phyloP scores from a whole-genome alignment of 2,329 filamentous ascomycete genomes.

The Phyllosticta citriasiana region DNA sequence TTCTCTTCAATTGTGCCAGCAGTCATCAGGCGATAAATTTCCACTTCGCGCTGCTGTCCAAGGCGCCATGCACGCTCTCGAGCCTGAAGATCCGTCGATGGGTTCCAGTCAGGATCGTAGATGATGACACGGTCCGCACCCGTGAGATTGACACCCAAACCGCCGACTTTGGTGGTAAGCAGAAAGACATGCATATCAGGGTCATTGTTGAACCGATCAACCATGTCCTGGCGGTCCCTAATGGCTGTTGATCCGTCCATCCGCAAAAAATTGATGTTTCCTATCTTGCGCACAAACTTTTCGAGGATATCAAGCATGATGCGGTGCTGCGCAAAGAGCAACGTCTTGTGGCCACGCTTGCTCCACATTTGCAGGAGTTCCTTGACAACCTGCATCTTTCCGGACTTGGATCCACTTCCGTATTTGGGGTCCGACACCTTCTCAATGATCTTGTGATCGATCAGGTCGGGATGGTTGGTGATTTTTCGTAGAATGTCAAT shows the following conservation, averaged over 20 bases:
- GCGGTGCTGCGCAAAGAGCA: constrained; percentile 85
- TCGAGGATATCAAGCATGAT: constrained; percentile 96
- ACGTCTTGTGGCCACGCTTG: constrained; percentile 81
- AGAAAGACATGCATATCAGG: constrained; percentile 77
- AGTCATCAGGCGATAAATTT: constrained; percentile 96
- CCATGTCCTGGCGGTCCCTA: constrained; percentile 76
- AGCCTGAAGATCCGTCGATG: constrained; percentile 90
- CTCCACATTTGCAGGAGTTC: constrained; percentile 83
- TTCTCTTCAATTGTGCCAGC: constrained; percentile 98
- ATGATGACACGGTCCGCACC: constrained; percentile 95
- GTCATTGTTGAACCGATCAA: constrained; percentile 85
- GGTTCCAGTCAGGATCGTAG: constrained; percentile 98
- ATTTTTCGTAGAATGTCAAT: constrained; percentile 92
- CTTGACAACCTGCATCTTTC: constrained; percentile 93
- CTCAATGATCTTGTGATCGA: constrained; percentile 44
- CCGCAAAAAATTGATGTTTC: constrained; percentile 65
- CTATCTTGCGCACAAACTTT: constrained; percentile 59
- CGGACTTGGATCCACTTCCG: constrained; percentile 68
- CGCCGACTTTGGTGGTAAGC: constrained; percentile 90
- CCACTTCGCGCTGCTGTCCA: constrained; percentile 89
- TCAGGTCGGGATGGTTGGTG: constrained; percentile 90
- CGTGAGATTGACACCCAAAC: constrained; percentile 86
- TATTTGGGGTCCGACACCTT: constrained; percentile 40
- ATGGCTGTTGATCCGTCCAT: constrained; percentile 94
- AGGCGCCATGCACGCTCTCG: constrained; percentile 92